Evolutionary conservation across 1,284 basidiomycete genomes (phyloP), one percentile per base, ranked within the genome.

Genomic region (Wolfiporia cocos): DNA sequence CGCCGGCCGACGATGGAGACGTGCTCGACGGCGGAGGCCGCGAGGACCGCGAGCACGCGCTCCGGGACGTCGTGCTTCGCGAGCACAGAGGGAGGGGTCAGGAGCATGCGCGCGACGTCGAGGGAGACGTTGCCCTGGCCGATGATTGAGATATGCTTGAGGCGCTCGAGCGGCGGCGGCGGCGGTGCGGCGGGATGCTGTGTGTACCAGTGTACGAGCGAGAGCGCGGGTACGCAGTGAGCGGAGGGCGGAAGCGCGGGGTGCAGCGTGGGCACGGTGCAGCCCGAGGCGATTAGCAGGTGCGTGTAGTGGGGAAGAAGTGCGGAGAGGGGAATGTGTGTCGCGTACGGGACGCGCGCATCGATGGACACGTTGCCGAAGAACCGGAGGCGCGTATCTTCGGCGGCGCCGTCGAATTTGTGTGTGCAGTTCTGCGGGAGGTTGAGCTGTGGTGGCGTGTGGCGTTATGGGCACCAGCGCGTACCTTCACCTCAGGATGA

Each of bases 161-260:
- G 64, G 23, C 69, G 69, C 24, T 79, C 69, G 0, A 97, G 72
- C 4, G 78, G 67, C 1, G 82, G 83, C 0, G 78, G 64, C 0
- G 71, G 59, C 0, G 77, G 68, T 6, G 65, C 59, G 0, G 77
- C 74, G 1, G 94, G 94, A 62, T 99, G 93, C 32, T 81, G 84
- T 28, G 96, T 99, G 68, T 99, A 99, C 95, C 95, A 99, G 55
- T 94, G 88, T 2, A 99, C 95, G 40, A 99, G 69, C 1, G 81
- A 81, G 3, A 97, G 72, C 0, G 94, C 93, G 1, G 92, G 80
- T 1, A 85, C 63, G 49, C 88, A 88, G 48, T 78, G 69, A 42
- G 50, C 46, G 15, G 70, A 79, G 3, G 65, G 75, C 10, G 65
- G 73, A 4, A 81, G 67, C 24, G 65, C 70, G 21, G 69, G 73